Evolutionary conservation across 768 basidiomycete species (phyloP).

Genomic region (Tricholoma sp.): DNA sequence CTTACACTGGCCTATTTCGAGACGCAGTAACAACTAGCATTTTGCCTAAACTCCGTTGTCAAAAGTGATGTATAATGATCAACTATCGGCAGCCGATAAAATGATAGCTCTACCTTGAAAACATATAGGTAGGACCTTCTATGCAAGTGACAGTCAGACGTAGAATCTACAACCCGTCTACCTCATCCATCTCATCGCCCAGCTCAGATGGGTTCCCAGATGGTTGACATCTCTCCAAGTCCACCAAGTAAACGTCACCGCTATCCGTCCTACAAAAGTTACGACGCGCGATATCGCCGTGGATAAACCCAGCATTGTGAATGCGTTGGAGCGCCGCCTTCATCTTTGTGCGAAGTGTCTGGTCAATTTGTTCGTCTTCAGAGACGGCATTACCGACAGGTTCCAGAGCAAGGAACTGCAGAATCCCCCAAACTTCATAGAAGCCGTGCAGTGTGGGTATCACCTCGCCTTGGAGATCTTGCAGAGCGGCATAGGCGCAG

Average conservation of each 20-base stretch:
- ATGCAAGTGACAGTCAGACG: background rate
- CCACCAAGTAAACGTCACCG: background rate
- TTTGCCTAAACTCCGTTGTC: no score
- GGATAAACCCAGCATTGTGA: conserved; percentile 11
- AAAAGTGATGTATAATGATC: no score
- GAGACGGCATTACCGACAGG: background rate
- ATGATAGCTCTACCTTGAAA: background rate
- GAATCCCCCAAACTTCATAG: conserved; percentile 16
- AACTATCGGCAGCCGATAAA: no score
- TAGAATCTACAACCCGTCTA: background rate
- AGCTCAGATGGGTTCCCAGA: background rate
- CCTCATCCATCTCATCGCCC: background rate
- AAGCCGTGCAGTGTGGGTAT: conserved; percentile 14
- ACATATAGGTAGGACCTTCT: background rate
- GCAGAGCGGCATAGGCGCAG: background rate
- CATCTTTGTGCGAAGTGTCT: conserved; percentile 11
- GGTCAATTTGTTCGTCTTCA: conserved; percentile 4
- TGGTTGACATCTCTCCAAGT: background rate
- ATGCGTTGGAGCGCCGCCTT: conserved; percentile 12
- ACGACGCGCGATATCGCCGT: conserved; percentile 1
- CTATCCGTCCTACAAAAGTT: background rate
- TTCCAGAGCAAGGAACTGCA: conserved; percentile 15
- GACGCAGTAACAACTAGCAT: no score
- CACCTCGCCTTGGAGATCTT: conserved; percentile 1
- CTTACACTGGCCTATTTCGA: no score